Evolutionary conservation across 2,329 filamentous ascomycete species (phyloP), one percentile per base, ranked within the genome.

Genomic region (Colletotrichum lini): DNA sequence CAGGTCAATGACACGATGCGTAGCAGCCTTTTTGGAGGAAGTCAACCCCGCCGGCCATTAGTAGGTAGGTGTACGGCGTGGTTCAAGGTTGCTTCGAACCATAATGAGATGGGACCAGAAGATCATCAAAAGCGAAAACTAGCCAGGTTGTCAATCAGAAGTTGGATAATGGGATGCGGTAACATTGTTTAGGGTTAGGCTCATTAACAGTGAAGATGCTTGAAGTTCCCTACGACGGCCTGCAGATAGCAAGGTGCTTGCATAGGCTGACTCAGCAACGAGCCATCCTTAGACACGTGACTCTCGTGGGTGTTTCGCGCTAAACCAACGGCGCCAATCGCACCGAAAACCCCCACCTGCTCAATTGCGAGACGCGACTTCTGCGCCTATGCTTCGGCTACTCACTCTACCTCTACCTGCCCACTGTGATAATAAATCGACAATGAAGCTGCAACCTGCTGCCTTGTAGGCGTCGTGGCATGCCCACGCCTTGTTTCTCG

Each of bases 261-360:
- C 9, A 38, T 38, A 9, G 8, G 45, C 64, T 53, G 40, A 38
- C 35, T 44, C 49, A 45, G n/a, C 64, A 38, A 5, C 1, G 35
- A 7, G 16, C 7, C 3, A 30, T 2, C 2, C 3, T 4, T 1
- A 1, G 26, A 0, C 67, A 70, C 67, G 64, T 70, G 67, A 60
- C 10, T 3, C 18, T 38, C 67, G 65, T 57, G 69, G 42, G 47
- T 16, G 30, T 52, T 64, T 64, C 66, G 59, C 69, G 59, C 69
- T 62, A 52, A 62, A 12, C 49, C 40, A 15, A 30, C 35, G 66
- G 53, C 26, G n/a, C n/a, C 18, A 13, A 59, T 13, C 16, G 13
- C 21, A 9, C 57, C 42, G 57, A 59, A 10, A n/a, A 8, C 26
- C 13, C 67, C 67, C 67, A 61, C 63, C 23, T 50, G 42, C 18